phyloP scores from a whole-genome alignment of 441 rosid species.

The Hypseocharis bilobata region DNA sequence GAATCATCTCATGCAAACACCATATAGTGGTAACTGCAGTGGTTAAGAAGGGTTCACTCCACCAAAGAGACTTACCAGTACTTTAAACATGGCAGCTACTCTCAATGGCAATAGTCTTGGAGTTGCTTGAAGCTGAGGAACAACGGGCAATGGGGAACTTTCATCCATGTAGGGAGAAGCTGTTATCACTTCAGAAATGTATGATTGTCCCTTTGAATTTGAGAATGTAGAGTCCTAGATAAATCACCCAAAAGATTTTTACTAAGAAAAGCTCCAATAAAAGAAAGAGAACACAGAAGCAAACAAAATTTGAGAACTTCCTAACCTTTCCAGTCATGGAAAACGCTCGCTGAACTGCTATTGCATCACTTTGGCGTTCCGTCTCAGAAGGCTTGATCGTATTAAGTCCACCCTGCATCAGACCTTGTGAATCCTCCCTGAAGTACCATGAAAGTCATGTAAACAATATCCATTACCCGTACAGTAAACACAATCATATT shows the following conservation, averaged over 20 bases:
- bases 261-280: constrained; percentile 9
- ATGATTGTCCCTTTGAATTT: constrained; percentile 51
- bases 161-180: constrained; percentile 46
- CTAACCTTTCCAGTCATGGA: constrained; percentile 55
- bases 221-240: constrained; percentile 49
- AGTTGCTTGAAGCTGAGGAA: constrained; percentile 58
- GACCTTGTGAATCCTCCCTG: constrained; percentile 57
- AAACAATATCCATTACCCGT: constrained; percentile 14
- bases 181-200: constrained; percentile 55
- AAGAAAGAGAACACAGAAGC: constrained; percentile 6
- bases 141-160: constrained; percentile 41
- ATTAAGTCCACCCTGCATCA: constrained; percentile 31
- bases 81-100: constrained; percentile 76
- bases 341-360: constrained; percentile 87
- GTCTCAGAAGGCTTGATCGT: constrained; percentile 41
- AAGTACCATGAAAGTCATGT: constrained; percentile 20
- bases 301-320: constrained; percentile 8
- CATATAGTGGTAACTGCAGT: background rate
- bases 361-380: constrained; percentile 71
- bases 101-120: constrained; percentile 68
- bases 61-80: constrained; percentile 50
- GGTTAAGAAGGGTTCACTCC: background rate
- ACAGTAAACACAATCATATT: constrained; percentile 7
- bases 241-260: constrained; percentile 22
- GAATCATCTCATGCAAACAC: background rate